Evolutionary conservation across 2,329 filamentous ascomycete species (phyloP), one percentile per base, ranked within the genome.

Genomic region (Teratosphaeria viscida): DNA sequence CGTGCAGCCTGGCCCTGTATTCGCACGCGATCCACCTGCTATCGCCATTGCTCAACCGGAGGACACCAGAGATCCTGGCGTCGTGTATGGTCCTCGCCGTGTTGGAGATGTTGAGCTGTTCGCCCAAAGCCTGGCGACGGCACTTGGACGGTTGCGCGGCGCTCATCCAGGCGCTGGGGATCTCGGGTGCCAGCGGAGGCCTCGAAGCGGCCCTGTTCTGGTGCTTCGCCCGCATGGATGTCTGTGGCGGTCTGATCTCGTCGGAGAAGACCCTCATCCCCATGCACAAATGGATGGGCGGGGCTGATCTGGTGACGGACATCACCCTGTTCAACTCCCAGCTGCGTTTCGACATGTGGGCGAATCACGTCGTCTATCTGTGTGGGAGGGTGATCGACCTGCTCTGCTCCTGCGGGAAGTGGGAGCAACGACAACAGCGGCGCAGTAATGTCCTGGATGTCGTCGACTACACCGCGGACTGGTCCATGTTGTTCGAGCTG

Each of bases 301-400:
- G 76, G 0, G 71, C 73, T 6, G 73, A 73, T 26, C 69, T 73
- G 11, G 64, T 74, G 12, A 70, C 74, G 19, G 67, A 69, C 11
- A 72, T 76, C 0, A 71, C 73, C 10, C 71, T 72, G 19, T 65
- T 73, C 23, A 70, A 73, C 23, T 66, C 71, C 5, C 72, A 74
- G 19, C 74, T 75, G 3, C 68, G 52, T 63, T 79, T 59, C 74
- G 82, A 85, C 63, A 82, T 81, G 76, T 78, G 83, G 62, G 82
- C 82, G 35, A 85, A 85, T 64, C 82, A 81, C 63, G 76, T 82
- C 7, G 81, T 85, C 2, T 85, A 81, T 62, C 74, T 85, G 1
- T 79, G 77, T 56, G 78, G 81, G 3, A 77, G 76, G 59, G 77
- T 77, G 1, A 65, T 73, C 5, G 69, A 73, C 12, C 59, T 73